These are phyloP conservation scores for Circinella minor DNA, from an alignment of 371 early-diverging fungal species.

Conservation along the genomic window DNA sequence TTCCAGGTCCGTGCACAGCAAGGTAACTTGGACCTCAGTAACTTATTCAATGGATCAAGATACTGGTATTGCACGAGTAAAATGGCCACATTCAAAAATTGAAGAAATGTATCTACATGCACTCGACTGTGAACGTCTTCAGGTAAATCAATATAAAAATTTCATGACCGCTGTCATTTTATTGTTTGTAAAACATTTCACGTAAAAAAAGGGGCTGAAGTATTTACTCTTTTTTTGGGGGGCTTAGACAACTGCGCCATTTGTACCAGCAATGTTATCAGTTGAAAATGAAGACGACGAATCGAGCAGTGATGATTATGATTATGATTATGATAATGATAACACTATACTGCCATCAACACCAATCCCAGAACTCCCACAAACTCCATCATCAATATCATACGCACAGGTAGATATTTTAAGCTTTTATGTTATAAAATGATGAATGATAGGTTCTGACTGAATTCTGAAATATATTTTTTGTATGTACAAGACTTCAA, in stretches of 20 bases:
- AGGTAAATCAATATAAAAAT: neutral
- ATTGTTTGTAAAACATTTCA: neutral
- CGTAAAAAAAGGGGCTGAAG: neutral
- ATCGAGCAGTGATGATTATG: neutral
- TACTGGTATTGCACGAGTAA: neutral
- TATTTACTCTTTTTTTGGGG: neutral
- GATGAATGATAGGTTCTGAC: no score
- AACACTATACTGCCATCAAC: no score
- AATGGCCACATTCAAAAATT: slow-evolving; percentile 4
- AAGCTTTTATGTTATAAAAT: no score
- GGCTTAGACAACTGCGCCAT: slow-evolving; percentile 6
- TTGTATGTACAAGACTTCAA: neutral
- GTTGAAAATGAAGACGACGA: neutral
- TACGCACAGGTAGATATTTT: no score
- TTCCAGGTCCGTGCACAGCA: slow-evolving; percentile 6
- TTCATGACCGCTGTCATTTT: neutral
- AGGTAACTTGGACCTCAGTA: slow-evolving; percentile 3
- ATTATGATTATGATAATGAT: no score
- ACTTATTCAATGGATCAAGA: slow-evolving; percentile 5
- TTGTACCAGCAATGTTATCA: neutral
- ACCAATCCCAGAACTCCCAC: neutral
- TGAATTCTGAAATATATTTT: no score
- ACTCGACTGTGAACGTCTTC: neutral
- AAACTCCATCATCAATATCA: neutral
- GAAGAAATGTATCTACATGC: neutral